phyloP scores from a whole-genome alignment of 768 basidiomycete genomes.

The Pleurotus platypus region DNA sequence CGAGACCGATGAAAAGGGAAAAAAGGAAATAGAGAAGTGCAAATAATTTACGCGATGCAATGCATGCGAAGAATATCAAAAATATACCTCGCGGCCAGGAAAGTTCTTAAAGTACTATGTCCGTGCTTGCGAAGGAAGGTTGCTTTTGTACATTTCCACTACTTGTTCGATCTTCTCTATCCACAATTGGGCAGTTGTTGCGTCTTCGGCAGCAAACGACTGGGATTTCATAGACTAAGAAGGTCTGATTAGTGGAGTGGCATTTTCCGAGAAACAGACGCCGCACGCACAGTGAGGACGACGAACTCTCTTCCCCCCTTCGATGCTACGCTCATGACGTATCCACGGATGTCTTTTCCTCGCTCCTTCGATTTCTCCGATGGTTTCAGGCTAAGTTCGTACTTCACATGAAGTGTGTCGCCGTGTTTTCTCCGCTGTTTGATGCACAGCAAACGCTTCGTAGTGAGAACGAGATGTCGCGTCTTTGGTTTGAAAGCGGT shows the following conservation, averaged over 20 bases:
- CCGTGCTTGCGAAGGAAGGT: conserved; percentile 15
- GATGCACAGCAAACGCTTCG: conserved; percentile 51
- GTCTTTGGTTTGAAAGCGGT: conserved; percentile 46
- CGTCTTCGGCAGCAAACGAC: conserved; percentile 37
- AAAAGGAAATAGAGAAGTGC: too few species aligned
- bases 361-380: conserved; percentile 32
- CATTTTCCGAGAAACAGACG: not conserved
- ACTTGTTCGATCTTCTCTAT: conserved; percentile 34
- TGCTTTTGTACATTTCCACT: conserved; percentile 13
- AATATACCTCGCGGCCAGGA: too few species aligned
- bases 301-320: conserved; percentile 60
- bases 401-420: conserved; percentile 39
- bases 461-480: conserved; percentile 55
- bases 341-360: conserved; percentile 42
- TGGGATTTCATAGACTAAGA: conserved; percentile 43
- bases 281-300: conserved; percentile 49
- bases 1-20: too few species aligned
- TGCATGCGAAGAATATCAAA: too few species aligned
- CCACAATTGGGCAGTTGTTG: conserved; percentile 30
- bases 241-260: not conserved
- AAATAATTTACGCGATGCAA: too few species aligned
- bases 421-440: conserved; percentile 37
- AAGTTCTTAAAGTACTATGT: conserved; percentile 10
- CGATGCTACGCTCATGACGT: conserved; percentile 43
- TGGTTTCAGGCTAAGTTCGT: conserved; percentile 43